Base-by-base conservation (phyloP, 345 rosid genomes). In the Balakata baccata region DNA sequence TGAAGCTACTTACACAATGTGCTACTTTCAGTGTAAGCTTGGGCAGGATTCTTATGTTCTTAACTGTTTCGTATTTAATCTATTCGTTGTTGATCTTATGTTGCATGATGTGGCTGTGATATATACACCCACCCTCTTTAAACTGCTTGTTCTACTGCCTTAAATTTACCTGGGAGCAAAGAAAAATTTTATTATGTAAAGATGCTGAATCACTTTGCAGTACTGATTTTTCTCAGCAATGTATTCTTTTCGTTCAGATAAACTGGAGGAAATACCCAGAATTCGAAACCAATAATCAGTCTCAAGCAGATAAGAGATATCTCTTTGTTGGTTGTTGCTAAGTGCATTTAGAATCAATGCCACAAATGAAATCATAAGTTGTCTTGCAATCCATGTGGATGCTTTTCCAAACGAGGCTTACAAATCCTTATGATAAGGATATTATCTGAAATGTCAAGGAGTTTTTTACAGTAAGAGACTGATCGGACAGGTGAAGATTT, bases 181-280 rank as follows among this genome's bases (percentile, higher is more conserved):
- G 37, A n/a, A 37, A 37, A 62, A 34, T 6, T 23, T 38, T 25
- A 16, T 5, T 6, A 9, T 8, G 18, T 37, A 38, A 54, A 54
- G 34, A 6, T 14, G 13, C 22, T 47, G n/a, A n/a, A n/a, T n/a
- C 53, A 16, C 51, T 45, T 49, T 69, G 50, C 54, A 14, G 13
- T 63, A n/a, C 12, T 3, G 18, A 54, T 53, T 53, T 22, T 57
- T 58, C 34, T 74, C 3, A 34, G 11, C 13, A 17, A 11, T 54
- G 10, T 61, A 11, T 50, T 46, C 9, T 29, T 29, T 56, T 12
- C 56, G 5, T 57, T 14, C 80, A 89, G 94, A 66, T 89, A 63
- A 87, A 87, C 76, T 89, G 94, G 94, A 77, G 62, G 77, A 86
- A 81, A 74, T 89, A 87, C 73, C 85, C 89, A 4, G 94, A 87